Percentiles rank a stretch among this genome's conserved stretches.
phyloP scores from a whole-genome alignment of 495 filamentous ascomycete species.

The Xylaria palmicola region DNA sequence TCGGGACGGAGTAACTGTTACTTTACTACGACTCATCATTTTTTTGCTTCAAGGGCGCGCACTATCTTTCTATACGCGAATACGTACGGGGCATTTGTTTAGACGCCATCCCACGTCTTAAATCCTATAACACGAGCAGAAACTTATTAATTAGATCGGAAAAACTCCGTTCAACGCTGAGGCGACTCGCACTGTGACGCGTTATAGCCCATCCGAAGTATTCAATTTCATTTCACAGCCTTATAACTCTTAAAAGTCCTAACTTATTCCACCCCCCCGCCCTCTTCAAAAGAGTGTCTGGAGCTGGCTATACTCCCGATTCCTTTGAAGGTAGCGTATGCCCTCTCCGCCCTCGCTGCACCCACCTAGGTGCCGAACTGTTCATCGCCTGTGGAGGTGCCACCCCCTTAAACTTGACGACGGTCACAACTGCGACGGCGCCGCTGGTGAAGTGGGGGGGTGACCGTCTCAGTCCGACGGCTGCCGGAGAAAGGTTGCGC shows the following conservation, averaged over 20 bases:
- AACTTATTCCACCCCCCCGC: constrained; percentile 25
- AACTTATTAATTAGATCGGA: background rate
- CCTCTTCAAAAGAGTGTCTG: no score
- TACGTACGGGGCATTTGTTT: no score
- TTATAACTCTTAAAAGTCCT: background rate
- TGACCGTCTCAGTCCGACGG: no score
- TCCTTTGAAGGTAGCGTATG: constrained; percentile 35
- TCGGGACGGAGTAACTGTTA: no score
- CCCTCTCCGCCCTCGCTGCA: constrained; percentile 28
- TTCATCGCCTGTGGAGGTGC: constrained; percentile 37
- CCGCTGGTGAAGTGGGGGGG: constrained; percentile 58
- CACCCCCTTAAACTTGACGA: constrained; percentile 45
- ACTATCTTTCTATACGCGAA: no score
- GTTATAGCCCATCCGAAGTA: background rate
- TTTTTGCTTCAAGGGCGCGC: no score
- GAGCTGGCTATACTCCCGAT: constrained; percentile 30
- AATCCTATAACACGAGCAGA: background rate
- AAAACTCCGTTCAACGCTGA: background rate
- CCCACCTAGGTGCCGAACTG: constrained; percentile 30
- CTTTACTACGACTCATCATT: no score
- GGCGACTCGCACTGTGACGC: background rate
- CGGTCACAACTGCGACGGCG: constrained; percentile 50
- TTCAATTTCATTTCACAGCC: background rate
- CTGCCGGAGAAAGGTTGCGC: constrained; percentile 46
- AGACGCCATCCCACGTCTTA: no score